Percentiles rank a stretch among this genome's conserved stretches.
Evolutionary conservation across 1,284 basidiomycete species (phyloP).

Genomic region (Phylloboletellus chloephorus): DNA sequence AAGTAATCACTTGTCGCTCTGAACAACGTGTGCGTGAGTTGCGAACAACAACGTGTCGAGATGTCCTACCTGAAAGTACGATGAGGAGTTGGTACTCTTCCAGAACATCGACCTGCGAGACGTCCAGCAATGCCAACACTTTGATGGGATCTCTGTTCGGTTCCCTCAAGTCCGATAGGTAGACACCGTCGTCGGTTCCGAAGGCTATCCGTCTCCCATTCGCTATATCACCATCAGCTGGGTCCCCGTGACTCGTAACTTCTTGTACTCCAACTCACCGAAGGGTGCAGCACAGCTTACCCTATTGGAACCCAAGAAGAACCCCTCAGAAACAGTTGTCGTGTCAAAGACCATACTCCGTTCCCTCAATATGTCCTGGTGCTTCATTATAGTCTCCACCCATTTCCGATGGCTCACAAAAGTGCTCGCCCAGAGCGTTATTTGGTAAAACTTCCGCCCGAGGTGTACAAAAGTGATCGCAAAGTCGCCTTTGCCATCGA

Average conservation of each 20-base stretch:
- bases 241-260: conserved; percentile 1
- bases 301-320: conserved; percentile 77
- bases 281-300: conserved; percentile 96
- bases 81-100: conserved; percentile 96
- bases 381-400: conserved; percentile 88
- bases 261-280: conserved; percentile 51
- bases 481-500: conserved; percentile 83
- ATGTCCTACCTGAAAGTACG: conserved; percentile 77
- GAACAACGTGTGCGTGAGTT: conserved; percentile 10
- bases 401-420: conserved; percentile 87
- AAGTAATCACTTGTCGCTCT: conserved; percentile 95
- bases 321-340: conserved; percentile 79
- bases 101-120: conserved; percentile 93
- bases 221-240: conserved; percentile 42
- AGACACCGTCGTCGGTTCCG: conserved; percentile 96
- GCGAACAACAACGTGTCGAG: neutral
- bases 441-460: conserved; percentile 88
- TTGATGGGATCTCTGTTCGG: conserved; percentile 80
- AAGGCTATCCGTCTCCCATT: conserved; percentile 88
- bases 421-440: conserved; percentile 91
- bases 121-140: conserved; percentile 85
- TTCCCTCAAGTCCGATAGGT: conserved; percentile 83
- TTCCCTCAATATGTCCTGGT: conserved; percentile 83
- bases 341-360: conserved; percentile 87
- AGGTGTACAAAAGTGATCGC: conserved; percentile 92